Evolutionary conservation across 2,329 filamentous ascomycete genomes (phyloP).

Genomic region (Trichophaea hybrida): DNA sequence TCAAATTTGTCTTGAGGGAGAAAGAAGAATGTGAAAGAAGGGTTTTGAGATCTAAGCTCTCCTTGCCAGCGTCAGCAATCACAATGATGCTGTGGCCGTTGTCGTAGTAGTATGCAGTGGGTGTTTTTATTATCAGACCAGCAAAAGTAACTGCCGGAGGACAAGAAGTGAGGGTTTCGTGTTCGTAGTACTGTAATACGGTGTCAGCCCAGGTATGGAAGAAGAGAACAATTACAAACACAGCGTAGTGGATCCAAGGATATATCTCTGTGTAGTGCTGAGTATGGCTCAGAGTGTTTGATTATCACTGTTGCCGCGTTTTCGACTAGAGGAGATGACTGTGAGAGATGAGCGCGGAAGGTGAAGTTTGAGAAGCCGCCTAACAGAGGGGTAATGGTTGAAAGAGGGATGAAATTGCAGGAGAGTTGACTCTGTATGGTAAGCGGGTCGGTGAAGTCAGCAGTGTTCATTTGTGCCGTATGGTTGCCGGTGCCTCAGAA

Average conservation of each 20-base stretch:
- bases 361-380: constrained; percentile 2
- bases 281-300: not conserved
- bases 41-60: not conserved
- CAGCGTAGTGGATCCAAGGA: not conserved
- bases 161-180: not conserved
- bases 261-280: not conserved
- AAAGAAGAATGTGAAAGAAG: not conserved
- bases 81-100: not conserved
- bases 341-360: not conserved
- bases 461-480: too few relatives aligned
- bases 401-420: not conserved
- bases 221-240: not conserved
- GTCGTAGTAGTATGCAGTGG: not conserved
- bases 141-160: not conserved
- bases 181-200: not conserved
- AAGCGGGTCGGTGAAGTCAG: not conserved
- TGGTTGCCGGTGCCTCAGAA: too few relatives aligned
- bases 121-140: not conserved
- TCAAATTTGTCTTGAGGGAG: too few relatives aligned
- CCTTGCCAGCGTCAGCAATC: not conserved
- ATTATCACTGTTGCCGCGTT: not conserved
- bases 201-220: not conserved
- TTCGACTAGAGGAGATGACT: not conserved
- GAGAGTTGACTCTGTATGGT: not conserved
- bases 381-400: not conserved